Evolutionary conservation across 345 rosid species (phyloP).

Genomic region (Mangifera indica): DNA sequence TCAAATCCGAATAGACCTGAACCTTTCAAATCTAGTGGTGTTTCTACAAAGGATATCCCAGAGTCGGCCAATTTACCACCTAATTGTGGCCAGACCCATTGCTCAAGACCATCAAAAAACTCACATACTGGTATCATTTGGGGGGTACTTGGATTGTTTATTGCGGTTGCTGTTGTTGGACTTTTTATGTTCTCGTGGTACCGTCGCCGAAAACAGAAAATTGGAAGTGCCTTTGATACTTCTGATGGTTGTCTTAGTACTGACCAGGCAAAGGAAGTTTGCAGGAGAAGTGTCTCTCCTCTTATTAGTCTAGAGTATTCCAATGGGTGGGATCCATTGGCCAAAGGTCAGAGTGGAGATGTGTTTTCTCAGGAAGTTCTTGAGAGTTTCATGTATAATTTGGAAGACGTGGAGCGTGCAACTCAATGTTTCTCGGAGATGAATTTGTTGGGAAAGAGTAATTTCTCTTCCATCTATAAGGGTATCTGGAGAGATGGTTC

Average conservation of each 20-base stretch:
- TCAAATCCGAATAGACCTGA: conserved; percentile 53
- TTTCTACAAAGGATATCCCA: conserved; percentile 48
- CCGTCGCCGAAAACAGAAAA: conserved; percentile 69
- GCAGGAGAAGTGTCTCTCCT: conserved; percentile 66
- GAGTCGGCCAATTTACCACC: conserved; percentile 60
- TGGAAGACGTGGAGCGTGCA: conserved; percentile 91
- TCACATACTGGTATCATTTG: conserved; percentile 42
- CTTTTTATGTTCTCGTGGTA: conserved; percentile 53
- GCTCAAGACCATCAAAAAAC: conserved; percentile 35
- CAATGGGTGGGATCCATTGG: conserved; percentile 92
- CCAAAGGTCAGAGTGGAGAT: conserved; percentile 32
- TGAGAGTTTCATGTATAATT: conserved; percentile 88
- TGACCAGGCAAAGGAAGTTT: conserved; percentile 57
- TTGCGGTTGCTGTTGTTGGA: conserved; percentile 39
- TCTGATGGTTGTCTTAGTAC: conserved; percentile 65
- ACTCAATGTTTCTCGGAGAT: conserved; percentile 84
- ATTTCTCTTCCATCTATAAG: conserved; percentile 64
- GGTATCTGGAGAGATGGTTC: conserved; percentile 87
- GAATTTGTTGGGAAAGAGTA: conserved; percentile 74
- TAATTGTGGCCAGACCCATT: conserved; percentile 38
- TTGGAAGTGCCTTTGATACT: conserved; percentile 54
- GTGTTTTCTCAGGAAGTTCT: conserved; percentile 73
- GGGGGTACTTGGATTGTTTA: conserved; percentile 44
- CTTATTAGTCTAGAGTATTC: conserved; percentile 86
- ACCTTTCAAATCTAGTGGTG: conserved; percentile 54